phyloP scores from a whole-genome alignment of 805 yeast species.

The Yarrowia sp. region DNA sequence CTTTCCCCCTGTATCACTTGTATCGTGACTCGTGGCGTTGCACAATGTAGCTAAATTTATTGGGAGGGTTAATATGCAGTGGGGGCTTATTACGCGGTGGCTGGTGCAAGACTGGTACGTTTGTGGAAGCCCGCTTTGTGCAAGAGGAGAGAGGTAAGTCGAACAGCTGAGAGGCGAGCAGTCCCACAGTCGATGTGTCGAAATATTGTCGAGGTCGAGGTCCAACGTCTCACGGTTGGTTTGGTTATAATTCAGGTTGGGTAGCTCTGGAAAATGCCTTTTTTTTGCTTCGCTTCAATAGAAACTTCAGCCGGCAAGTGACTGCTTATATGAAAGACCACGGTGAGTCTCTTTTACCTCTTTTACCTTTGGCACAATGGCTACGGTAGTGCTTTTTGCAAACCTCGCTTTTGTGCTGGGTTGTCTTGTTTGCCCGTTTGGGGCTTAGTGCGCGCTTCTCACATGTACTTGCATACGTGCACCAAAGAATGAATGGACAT shows the following conservation, averaged over 20 bases:
- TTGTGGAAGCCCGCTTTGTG: conserved; percentile 2
- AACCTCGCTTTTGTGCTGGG: conserved; percentile 13
- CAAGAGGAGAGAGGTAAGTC: too few relatives aligned
- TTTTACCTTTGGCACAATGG: conserved; percentile 28
- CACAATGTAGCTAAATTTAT: conserved; percentile 30
- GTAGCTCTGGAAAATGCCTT: too few relatives aligned
- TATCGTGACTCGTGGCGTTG: conserved; percentile 38
- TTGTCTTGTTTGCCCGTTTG: conserved; percentile 21
- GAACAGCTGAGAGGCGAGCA: too few relatives aligned
- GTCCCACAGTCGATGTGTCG: too few relatives aligned
- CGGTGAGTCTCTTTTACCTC: conserved; percentile 14
- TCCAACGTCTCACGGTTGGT: too few relatives aligned
- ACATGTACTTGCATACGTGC: conserved; percentile 27
- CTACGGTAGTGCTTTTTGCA: conserved; percentile 13
- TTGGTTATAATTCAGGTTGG: too few relatives aligned
- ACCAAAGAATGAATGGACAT: conserved; percentile 26
- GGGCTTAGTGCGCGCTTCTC: conserved; percentile 31
- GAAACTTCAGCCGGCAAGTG: conserved; percentile 1
- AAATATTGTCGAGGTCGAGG: too few relatives aligned
- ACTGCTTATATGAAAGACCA: conserved; percentile 22
- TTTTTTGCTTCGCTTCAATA: too few relatives aligned
- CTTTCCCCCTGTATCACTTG: background rate
- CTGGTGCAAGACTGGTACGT: conserved; percentile 24
- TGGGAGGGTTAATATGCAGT: conserved; percentile 33
- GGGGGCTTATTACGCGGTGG: conserved; percentile 35